Evolutionary conservation across 192 early-diverging fungal genomes (phyloP), one percentile per base, ranked within the genome.

Genomic region (Coemansia sp.): DNA sequence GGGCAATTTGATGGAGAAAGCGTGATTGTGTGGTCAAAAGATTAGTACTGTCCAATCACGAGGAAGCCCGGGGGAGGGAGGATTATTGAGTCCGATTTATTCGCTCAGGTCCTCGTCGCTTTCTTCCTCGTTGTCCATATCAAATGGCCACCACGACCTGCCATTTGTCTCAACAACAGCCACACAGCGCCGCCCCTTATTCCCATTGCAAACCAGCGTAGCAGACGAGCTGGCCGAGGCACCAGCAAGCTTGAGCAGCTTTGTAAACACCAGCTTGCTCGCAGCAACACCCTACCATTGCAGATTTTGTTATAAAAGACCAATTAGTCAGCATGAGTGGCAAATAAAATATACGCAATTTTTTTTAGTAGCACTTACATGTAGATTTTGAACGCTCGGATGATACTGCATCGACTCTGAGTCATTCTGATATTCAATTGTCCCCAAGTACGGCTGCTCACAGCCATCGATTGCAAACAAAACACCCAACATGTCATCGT

Each of bases 91-190:
- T n/a, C n/a, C n/a, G n/a, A 4, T 40, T 5, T 40, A 40, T 5
- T 40, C 35, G 35, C 35, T 40, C n/a, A n/a, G n/a, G 14, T 40
- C 35, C 14, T 48, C 46, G 46, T 25, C 24, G 46, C 46, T 48
- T 11, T 64, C 64, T 12, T 74, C 65, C 1, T 59, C 52, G 48
- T 75, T 70, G 44, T 76, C 73, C 67, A 76, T 77, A 19, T 77
- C 74, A 49, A 63, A 77, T 23, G 74, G 63, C 73, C 73, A 70
- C 73, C 73, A 76, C 49, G 47, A 40, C 43, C 42, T 65, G 24
- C 73, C 73, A 33, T 67, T 50, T 38, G 25, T 47, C 43, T 76
- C 73, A n/a, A 76, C 32, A 6, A 63, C 64, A 4, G 73, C 73
- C 44, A 70, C 54, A 30, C 73, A 69, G 25, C 73, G 56, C 47